Evolutionary conservation across 164 flowering plant genomes (phyloP).

Genomic region (Aristolochia californica): DNA sequence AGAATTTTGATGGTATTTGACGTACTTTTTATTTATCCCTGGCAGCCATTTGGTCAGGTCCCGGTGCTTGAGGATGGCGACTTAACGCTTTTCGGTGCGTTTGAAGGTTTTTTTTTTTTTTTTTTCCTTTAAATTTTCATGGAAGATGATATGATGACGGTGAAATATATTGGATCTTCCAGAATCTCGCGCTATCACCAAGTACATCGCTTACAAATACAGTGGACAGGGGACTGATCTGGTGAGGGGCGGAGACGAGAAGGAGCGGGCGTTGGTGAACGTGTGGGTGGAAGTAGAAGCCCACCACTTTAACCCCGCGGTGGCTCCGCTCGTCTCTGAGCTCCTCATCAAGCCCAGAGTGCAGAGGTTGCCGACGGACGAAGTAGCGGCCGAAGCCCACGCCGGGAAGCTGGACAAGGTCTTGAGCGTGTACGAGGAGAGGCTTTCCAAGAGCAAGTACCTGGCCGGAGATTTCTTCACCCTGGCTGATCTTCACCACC

Average conservation of each 20-base stretch:
- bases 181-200: constrained; percentile 8
- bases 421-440: constrained; percentile 7
- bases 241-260: not conserved
- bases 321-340: not conserved
- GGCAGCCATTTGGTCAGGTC: constrained; percentile 30
- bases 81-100: constrained; percentile 29
- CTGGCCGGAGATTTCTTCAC: constrained; percentile 35
- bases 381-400: not conserved
- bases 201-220: constrained; percentile 6
- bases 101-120: not conserved
- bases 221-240: constrained; percentile 1
- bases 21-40: not conserved
- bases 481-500: constrained; percentile 47
- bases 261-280: constrained; percentile 2
- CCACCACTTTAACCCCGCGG: constrained; percentile 1
- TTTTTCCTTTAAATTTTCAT: too few species aligned
- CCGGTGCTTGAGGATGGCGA: constrained; percentile 35
- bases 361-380: not conserved
- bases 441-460: constrained; percentile 6
- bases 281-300: constrained; percentile 11
- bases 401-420: constrained; percentile 4
- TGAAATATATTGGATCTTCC: not conserved
- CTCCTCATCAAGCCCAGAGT: not conserved
- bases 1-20: too few species aligned
- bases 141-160: not conserved